Evolutionary conservation across 768 basidiomycete genomes (phyloP).

Genomic region (Kwoniella europaea): DNA sequence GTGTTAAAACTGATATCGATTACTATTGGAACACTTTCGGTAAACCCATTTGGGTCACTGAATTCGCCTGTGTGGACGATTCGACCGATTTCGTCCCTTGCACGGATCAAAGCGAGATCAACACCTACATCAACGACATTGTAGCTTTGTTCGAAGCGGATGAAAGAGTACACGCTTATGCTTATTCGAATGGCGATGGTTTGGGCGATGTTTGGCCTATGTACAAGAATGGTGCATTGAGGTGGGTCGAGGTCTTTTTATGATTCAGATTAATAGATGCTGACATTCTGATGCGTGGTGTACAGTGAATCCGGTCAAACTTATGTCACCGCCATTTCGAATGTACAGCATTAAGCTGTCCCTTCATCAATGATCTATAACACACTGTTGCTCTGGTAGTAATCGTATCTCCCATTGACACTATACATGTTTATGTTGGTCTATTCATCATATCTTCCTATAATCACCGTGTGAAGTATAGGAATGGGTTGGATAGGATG

Average conservation of each 20-base stretch:
- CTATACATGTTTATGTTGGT: not conserved
- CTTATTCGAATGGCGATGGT: constrained; percentile 55
- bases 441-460: not conserved
- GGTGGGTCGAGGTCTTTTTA: constrained; percentile 32
- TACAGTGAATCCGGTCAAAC: constrained; percentile 48
- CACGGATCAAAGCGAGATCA: constrained; percentile 57
- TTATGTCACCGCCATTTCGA: constrained; percentile 50
- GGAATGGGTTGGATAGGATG: not conserved
- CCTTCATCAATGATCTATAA: not conserved
- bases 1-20: constrained; percentile 50
- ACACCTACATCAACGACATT: constrained; percentile 56
- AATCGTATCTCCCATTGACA: not conserved
- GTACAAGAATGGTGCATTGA: constrained; percentile 42
- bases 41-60: constrained; percentile 55
- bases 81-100: constrained; percentile 48
- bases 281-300: constrained; percentile 9
- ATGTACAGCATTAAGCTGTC: constrained; percentile 41
- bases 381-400: not conserved
- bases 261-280: not conserved
- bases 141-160: constrained; percentile 56
- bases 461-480: not conserved
- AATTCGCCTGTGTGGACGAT: constrained; percentile 58
- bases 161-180: constrained; percentile 54
- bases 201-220: constrained; percentile 56
- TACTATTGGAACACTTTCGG: constrained; percentile 54